phyloP scores from a whole-genome alignment of 345 rosid species.

The Populus alba region DNA sequence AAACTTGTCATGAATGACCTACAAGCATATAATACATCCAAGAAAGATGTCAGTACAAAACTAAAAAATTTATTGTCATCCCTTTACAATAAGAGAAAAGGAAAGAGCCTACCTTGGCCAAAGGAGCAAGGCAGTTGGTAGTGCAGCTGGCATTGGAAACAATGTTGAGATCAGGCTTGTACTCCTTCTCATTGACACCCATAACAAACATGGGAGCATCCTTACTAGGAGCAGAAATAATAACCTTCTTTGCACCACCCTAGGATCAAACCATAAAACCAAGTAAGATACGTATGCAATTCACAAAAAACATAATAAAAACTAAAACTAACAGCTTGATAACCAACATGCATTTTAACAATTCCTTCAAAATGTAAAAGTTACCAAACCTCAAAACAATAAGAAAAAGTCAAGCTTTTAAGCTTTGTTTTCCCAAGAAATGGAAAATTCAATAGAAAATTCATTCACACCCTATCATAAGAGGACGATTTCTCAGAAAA shows the following conservation, averaged over 20 bases:
- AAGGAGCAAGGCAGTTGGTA: constrained; percentile 74
- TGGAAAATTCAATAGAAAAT: too few species aligned
- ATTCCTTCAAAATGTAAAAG: background rate
- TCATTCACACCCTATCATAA: too few species aligned
- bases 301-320: background rate
- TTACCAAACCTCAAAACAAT: too few species aligned
- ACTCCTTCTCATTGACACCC: constrained; percentile 64
- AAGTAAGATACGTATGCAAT: background rate
- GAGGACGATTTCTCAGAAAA: too few species aligned
- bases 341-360: background rate
- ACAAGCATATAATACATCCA: background rate
- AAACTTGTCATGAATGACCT: constrained; percentile 61
- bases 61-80: too few species aligned
- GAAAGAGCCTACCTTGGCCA: constrained; percentile 51
- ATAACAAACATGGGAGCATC: constrained; percentile 78
- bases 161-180: constrained; percentile 44
- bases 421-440: too few species aligned
- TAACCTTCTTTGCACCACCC: constrained; percentile 74
- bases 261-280: constrained; percentile 3
- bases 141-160: constrained; percentile 78
- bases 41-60: background rate
- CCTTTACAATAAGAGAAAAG: too few species aligned
- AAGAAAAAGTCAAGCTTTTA: too few species aligned
- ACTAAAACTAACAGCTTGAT: background rate
- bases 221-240: constrained; percentile 60